Base-by-base conservation (phyloP, 176 grass and related monocot genomes). In the Carex kokanica region DNA sequence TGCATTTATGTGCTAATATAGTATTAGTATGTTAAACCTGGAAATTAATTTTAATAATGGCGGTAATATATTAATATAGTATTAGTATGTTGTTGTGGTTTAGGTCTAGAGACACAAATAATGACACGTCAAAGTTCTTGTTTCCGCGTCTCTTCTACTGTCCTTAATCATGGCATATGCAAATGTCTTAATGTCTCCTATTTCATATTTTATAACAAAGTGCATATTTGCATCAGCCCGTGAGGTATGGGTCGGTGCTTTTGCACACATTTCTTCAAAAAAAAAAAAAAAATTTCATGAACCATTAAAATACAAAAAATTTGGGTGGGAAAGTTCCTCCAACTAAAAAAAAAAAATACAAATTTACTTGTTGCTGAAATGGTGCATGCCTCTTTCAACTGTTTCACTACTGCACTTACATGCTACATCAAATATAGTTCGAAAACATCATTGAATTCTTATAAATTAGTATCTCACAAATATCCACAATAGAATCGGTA, bases 201-300 rank as follows among this genome's bases (percentile, higher is more conserved):
- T 34, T 67, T 34, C 31, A 56, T 68, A 69, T 69, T 38, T 40
- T 60, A 34, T 0, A 60, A 79, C 12, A 58, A 31, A 79, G 77
- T 23, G 25, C 77, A 79, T 57, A 13, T 60, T 79, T 79, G 53
- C 14, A 60, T 60, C 45, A 58, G 16, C 29, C 77, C 77, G 2
- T n/a, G 77, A 79, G 10, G 12, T 21, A 58, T 58, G 77, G 75
- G 73, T 78, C 43, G 73, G 73, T 78, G 73, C n/a, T 78, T 29
- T 54, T 54, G n/a, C 41, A 78, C 51, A 52, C 51, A 52, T 0
- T 78, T 27, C 24, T 79, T 79, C 17, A 27, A 27, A 1, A 27
- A 27, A 27, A 27, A 27, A 27, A 27, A 1, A 27, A 27, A n/a
- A n/a, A n/a, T n/a, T 27, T 58, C 38, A 40, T 78, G 51, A 52